These are phyloP conservation scores for Ramichloridium luteum DNA, from an alignment of 2,329 filamentous ascomycete genomes.

Conservation along the genomic window DNA sequence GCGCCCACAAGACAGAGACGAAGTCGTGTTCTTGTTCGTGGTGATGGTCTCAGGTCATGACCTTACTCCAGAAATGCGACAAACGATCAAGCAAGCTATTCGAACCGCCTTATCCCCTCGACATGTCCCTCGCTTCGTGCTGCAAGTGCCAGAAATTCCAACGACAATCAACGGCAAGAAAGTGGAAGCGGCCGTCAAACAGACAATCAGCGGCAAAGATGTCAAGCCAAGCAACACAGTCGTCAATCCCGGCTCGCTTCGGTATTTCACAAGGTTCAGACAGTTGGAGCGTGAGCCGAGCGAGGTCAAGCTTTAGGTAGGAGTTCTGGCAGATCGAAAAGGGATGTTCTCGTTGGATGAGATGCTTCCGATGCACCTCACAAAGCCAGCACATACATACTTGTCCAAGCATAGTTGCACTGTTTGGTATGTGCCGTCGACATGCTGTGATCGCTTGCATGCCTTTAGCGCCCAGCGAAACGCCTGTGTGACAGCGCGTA, in stretches of 20 bases:
- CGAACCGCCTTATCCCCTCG: conserved; percentile 19
- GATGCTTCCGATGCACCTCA: too few species aligned
- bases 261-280: conserved; percentile 26
- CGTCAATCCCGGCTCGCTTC: conserved; percentile 28
- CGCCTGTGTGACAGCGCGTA: too few species aligned
- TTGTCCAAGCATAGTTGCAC: too few species aligned
- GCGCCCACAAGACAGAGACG: conserved; percentile 24
- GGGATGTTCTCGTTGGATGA: too few species aligned
- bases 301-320: conserved; percentile 14
- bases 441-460: too few species aligned
- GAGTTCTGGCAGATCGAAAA: too few species aligned
- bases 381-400: too few species aligned
- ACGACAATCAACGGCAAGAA: conserved; percentile 39
- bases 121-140: conserved; percentile 32
- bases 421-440: too few species aligned
- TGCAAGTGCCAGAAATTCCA: conserved; percentile 29
- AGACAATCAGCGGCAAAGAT: conserved; percentile 28
- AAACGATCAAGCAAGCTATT: conserved; percentile 19
- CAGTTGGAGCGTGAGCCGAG: conserved; percentile 19
- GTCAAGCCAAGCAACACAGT: conserved; percentile 29
- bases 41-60: conserved; percentile 22
- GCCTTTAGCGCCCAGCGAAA: too few species aligned
- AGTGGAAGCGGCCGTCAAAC: conserved; percentile 34
- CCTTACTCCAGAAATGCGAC: conserved; percentile 17
- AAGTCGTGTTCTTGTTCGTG: conserved; percentile 31